These are phyloP conservation scores for Sphaerulina musiva DNA, from an alignment of 2,329 filamentous ascomycete genomes.

Conservation along the genomic window DNA sequence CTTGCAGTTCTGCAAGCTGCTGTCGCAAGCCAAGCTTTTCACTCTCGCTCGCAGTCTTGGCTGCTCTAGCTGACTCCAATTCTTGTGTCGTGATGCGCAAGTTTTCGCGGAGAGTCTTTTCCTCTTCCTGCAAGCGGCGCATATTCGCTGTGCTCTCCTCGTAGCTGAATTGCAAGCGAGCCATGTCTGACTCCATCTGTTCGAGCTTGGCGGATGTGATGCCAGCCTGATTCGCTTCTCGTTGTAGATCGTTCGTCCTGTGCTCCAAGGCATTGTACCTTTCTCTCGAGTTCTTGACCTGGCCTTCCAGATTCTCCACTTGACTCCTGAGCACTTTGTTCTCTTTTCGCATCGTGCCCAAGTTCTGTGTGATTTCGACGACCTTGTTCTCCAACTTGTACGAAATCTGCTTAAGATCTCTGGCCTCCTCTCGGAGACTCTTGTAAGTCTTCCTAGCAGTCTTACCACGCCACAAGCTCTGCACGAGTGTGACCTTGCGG, in stretches of 20 bases:
- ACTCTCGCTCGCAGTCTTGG: conserved; percentile 68
- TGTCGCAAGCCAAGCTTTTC: conserved; percentile 82
- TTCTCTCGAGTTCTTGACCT: conserved; percentile 93
- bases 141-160: conserved; percentile 86
- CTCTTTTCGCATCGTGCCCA: conserved; percentile 86
- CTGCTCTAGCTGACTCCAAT: conserved; percentile 69
- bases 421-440: conserved; percentile 83
- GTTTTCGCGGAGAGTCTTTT: conserved; percentile 75
- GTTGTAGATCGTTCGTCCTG: conserved; percentile 86
- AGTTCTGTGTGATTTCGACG: conserved; percentile 87
- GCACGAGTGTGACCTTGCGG: conserved; percentile 79
- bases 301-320: conserved; percentile 90
- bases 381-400: conserved; percentile 99
- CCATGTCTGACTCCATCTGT: conserved; percentile 93
- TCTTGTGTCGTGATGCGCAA: conserved; percentile 73
- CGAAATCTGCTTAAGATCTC: conserved; percentile 97
- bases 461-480: conserved; percentile 88
- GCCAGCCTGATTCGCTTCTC: conserved; percentile 94
- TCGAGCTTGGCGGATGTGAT: conserved; percentile 85
- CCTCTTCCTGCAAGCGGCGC: conserved; percentile 91
- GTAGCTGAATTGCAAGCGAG: conserved; percentile 78
- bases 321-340: conserved; percentile 85
- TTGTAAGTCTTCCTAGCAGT: conserved; percentile 79
- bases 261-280: conserved; percentile 85
- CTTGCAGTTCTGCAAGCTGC: conserved; percentile 82